Percentiles rank a stretch among this genome's conserved stretches.
Evolutionary conservation across 2,329 filamentous ascomycete species (phyloP).

Genomic region (Alternaria alternata): DNA sequence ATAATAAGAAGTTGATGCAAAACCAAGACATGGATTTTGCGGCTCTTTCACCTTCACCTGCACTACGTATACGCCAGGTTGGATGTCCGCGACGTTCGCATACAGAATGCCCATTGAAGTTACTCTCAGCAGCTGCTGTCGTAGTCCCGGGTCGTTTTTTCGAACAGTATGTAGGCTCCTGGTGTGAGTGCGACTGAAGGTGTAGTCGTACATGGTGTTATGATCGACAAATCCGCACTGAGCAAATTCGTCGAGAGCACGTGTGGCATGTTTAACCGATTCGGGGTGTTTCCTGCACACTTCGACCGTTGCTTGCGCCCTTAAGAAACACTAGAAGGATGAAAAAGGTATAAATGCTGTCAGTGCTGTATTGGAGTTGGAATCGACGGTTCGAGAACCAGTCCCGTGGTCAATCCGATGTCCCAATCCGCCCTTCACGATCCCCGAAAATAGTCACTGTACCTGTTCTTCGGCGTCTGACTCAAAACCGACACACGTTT

Average conservation of each 20-base stretch:
- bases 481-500: not conserved
- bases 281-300: not conserved
- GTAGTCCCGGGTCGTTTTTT: not conserved
- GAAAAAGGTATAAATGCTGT: not conserved
- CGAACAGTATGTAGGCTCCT: not conserved
- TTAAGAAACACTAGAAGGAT: not conserved
- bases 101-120: not conserved
- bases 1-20: not conserved
- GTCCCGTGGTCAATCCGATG: not conserved
- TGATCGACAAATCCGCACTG: not conserved
- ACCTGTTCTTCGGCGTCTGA: not conserved
- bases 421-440: not conserved
- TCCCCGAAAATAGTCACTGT: not conserved
- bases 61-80: not conserved
- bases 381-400: not conserved
- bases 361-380: not conserved
- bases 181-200: not conserved
- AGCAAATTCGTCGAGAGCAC: not conserved
- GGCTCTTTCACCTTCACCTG: not conserved
- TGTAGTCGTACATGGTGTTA: not conserved
- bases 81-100: not conserved
- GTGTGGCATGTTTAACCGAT: not conserved
- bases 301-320: not conserved
- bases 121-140: not conserved
- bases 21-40: not conserved